phyloP scores from a whole-genome alignment of 2,329 filamentous ascomycete genomes.

The Microdochium bolleyi region DNA sequence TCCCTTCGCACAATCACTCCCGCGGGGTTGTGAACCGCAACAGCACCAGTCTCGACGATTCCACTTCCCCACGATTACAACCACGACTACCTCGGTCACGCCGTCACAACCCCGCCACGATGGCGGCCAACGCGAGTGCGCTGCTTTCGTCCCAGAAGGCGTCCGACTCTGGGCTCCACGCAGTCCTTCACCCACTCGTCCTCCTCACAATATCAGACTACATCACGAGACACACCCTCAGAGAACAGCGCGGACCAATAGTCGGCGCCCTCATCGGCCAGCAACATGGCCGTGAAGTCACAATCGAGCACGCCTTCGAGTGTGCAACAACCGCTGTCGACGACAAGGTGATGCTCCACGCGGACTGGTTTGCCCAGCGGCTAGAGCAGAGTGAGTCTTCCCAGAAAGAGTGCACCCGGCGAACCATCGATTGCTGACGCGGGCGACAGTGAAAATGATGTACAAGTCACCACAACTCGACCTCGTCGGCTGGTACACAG shows the following conservation, averaged over 20 bases:
- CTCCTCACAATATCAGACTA: slow-evolving; percentile 96
- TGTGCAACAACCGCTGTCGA: slow-evolving; percentile 51
- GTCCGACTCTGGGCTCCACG: slow-evolving; percentile 66
- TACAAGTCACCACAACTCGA: slow-evolving; percentile 78
- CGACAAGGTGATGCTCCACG: slow-evolving; percentile 55
- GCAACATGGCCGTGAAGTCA: slow-evolving; percentile 84
- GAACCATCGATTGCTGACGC: too few relatives aligned
- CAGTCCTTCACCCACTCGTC: slow-evolving; percentile 85
- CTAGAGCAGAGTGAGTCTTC: slow-evolving; percentile 70
- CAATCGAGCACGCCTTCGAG: slow-evolving; percentile 89
- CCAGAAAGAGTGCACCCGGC: not conserved
- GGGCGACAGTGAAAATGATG: slow-evolving; percentile 66
- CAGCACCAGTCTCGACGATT: not conserved
- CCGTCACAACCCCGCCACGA: slow-evolving; percentile 19
- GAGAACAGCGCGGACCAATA: slow-evolving; percentile 66
- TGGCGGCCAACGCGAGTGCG: slow-evolving; percentile 43
- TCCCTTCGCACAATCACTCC: too few relatives aligned
- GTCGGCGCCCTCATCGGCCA: slow-evolving; percentile 85
- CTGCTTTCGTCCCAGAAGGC: slow-evolving; percentile 60
- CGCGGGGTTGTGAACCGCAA: too few relatives aligned
- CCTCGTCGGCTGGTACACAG: slow-evolving; percentile 87
- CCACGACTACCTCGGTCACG: slow-evolving; percentile 1
- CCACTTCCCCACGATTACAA: slow-evolving; percentile 1
- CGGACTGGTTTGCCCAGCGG: slow-evolving; percentile 66
- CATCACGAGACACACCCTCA: slow-evolving; percentile 81